phyloP scores from a whole-genome alignment of 257 asterid genomes.

The Gardenia jasminoides region DNA sequence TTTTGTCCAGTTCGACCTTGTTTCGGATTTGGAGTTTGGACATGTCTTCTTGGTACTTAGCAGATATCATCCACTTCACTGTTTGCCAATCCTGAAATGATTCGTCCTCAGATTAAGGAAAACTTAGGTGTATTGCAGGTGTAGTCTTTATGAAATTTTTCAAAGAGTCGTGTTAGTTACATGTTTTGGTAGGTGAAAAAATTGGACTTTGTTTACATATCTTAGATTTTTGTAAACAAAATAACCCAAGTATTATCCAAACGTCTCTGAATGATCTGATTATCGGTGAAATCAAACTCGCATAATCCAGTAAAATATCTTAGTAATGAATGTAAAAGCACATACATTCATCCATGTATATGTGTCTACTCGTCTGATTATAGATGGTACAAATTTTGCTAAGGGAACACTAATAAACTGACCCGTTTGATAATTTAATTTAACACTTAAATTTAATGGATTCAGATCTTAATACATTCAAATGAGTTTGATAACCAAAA shows the following conservation, averaged over 20 bases:
- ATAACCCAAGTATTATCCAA: not conserved
- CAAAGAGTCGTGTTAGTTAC: too few relatives aligned
- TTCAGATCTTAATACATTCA: too few relatives aligned
- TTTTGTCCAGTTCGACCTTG: not conserved
- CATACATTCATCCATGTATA: too few relatives aligned
- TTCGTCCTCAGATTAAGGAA: not conserved
- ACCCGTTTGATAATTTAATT: too few relatives aligned
- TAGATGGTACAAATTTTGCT: not conserved
- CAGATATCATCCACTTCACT: not conserved
- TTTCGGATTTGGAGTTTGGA: not conserved
- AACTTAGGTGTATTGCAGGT: too few relatives aligned
- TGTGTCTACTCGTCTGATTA: too few relatives aligned
- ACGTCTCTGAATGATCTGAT: not conserved
- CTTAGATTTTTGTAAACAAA: not conserved
- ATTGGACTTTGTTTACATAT: not conserved
- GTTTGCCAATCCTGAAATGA: not conserved
- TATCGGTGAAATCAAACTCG: not conserved
- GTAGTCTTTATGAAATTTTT: not conserved
- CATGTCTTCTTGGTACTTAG: not conserved
- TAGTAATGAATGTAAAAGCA: not conserved
- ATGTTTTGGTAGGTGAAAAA: too few relatives aligned
- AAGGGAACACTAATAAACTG: not conserved
- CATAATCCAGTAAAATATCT: not conserved
- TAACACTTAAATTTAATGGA: too few relatives aligned
- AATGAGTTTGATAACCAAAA: too few relatives aligned